Base-by-base conservation (phyloP, 345 rosid genomes). In the Eucalyptus polybractea region DNA sequence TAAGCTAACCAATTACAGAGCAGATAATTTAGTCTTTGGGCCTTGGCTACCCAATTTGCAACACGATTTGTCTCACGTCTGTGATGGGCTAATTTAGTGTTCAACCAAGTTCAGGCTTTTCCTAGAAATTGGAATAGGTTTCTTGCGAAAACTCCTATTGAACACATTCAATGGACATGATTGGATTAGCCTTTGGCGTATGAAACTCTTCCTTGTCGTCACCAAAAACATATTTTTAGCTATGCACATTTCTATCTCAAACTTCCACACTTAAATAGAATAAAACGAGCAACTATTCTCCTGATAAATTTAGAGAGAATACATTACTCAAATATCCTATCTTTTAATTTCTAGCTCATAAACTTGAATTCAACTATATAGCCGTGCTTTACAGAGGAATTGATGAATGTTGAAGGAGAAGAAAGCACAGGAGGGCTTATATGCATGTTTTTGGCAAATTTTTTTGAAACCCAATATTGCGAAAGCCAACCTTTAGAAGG, bases 91-190 rank as follows among this genome's bases (percentile, higher is more conserved):
- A 49, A 49, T 5, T 49, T 49, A 49, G 51, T 50, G 96, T 96
- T 96, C 99, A 95, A 6, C 99, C 97, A 4, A 54, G 87, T 87
- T 93, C 22, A 0, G 98, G 99, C 87, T 91, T 96, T 90, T 93
- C 88, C 99, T 99, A 13, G 96, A 86, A 87, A 96, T 99, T 17
- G 95, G 93, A 45, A 94, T 92, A n/a, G 93, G 90, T 83, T 93
- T 88, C 87, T 91, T 94, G 89, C 92, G 97, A 86, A 89, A 92
- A 88, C 89, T 92, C 90, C 96, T 91, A 44, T 89, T 87, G 13
- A 76, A 65, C 72, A 92, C 88, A 81, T 88, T 86, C 19, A 33
- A 25, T 14, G 80, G 87, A 29, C 49, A 94, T 42, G 89, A 80
- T 65, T 89, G 92, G 50, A 91, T 65, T 87, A 90, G 56, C 88